Percentiles rank a stretch among this genome's conserved stretches.
Evolutionary conservation across 2,329 filamentous ascomycete species (phyloP).

Genomic region (Bipolaris bicolor): DNA sequence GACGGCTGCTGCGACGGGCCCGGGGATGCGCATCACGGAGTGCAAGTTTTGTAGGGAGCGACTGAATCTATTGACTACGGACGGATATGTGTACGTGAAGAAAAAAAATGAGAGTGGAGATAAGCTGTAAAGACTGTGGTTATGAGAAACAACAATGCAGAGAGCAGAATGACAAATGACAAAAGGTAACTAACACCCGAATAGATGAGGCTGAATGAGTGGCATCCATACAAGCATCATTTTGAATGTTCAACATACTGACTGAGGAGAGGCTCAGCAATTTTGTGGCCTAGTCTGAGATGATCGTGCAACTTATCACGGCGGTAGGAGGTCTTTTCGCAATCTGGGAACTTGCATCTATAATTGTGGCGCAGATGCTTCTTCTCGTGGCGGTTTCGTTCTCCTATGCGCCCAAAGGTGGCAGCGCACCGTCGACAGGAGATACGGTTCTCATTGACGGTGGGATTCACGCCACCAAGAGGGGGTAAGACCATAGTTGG

Average conservation of each 20-base stretch:
- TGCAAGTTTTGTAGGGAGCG: not conserved
- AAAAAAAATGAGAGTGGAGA: not conserved
- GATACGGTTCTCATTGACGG: not conserved
- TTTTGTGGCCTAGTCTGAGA: constrained; percentile 12
- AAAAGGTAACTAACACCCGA: not conserved
- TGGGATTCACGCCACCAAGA: not conserved
- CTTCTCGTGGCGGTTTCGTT: constrained; percentile 27
- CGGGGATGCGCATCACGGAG: not conserved
- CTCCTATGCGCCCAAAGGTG: constrained; percentile 20
- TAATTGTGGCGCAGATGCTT: constrained; percentile 12
- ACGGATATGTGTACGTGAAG: not conserved
- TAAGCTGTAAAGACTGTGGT: not conserved
- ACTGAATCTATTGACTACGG: not conserved
- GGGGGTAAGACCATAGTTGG: not conserved
- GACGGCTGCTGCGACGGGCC: not conserved
- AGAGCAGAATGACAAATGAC: not conserved
- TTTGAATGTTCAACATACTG: not conserved
- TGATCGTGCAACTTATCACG: constrained; percentile 27
- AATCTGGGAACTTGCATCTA: constrained; percentile 14
- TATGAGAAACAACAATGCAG: no score
- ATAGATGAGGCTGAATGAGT: not conserved
- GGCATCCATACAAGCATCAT: not conserved
- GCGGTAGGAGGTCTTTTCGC: constrained; percentile 22
- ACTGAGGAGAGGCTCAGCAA: not conserved
- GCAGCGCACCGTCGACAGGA: not conserved